Percentiles rank a stretch among this genome's conserved stretches.
Conservation (phyloP, 2,329 filamentous ascomycete genomes). For the Aspergillus chevalieri region DNA sequence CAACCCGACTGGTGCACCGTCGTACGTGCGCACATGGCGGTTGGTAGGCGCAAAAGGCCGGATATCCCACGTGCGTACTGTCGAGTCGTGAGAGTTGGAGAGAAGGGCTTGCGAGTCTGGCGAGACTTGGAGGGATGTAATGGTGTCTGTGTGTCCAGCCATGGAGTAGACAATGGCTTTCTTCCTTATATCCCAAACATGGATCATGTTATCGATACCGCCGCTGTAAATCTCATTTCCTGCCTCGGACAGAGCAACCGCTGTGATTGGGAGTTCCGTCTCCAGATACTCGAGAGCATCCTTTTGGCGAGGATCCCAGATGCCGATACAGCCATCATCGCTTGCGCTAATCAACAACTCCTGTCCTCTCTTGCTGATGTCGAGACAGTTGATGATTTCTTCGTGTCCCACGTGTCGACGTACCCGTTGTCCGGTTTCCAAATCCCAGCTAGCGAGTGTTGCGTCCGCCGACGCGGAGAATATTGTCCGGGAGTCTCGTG, state of each 20-base stretch:
- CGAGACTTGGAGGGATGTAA: constrained; percentile 85
- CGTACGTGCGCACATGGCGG: constrained; percentile 77
- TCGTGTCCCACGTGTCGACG: constrained; percentile 88
- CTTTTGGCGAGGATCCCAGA: constrained; percentile 93
- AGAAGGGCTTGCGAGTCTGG: constrained; percentile 85
- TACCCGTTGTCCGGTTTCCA: constrained; percentile 87
- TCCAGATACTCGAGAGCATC: constrained; percentile 80
- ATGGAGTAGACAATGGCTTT: constrained; percentile 82
- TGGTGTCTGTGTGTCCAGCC: constrained; percentile 82
- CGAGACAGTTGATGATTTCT: constrained; percentile 88
- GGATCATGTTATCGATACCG: constrained; percentile 94
- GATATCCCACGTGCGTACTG: constrained; percentile 92
- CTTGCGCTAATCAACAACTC: constrained; percentile 86
- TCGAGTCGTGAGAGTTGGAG: constrained; percentile 90
- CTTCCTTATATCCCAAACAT: constrained; percentile 94
- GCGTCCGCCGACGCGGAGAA: constrained; percentile 92
- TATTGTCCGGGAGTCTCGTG: constrained; percentile 81
- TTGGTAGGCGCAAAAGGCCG: constrained; percentile 87
- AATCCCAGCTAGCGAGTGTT: constrained; percentile 90
- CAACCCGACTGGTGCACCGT: constrained; percentile 78
- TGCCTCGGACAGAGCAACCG: constrained; percentile 83
- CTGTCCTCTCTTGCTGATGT: constrained; percentile 82
- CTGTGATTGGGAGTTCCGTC: constrained; percentile 87
- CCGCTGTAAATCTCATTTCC: constrained; percentile 94
- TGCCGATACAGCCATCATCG: constrained; percentile 87